These are phyloP conservation scores for Talaromyces ruber DNA, from an alignment of 495 filamentous ascomycete species.

Conservation along the genomic window DNA sequence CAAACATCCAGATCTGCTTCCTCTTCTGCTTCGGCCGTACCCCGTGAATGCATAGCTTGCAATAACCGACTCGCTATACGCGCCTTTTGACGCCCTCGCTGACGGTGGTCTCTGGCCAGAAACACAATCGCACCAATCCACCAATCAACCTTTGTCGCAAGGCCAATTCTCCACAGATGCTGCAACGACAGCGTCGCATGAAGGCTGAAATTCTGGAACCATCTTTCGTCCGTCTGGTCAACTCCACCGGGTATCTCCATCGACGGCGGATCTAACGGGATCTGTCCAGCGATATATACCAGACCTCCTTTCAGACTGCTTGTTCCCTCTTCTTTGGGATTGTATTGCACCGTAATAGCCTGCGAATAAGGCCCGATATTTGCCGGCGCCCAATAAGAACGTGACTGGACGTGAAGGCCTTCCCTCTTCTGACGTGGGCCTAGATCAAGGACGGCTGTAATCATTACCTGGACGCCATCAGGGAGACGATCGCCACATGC, in stretches of 20 bases:
- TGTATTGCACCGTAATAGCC: conserved; percentile 53
- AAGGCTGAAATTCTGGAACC: conserved; percentile 24
- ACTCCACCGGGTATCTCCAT: conserved; percentile 48
- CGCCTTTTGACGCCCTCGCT: conserved; percentile 20
- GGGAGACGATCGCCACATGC: conserved; percentile 62
- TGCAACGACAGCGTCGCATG: conserved; percentile 66
- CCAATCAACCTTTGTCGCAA: conserved; percentile 60
- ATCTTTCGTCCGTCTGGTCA: conserved; percentile 4
- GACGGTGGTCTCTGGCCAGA: conserved; percentile 32
- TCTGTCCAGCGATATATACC: conserved; percentile 76
- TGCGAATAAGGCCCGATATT: conserved; percentile 98
- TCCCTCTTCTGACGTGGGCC: conserved; percentile 26
- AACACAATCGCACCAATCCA: conserved; percentile 70
- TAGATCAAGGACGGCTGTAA: conserved; percentile 41
- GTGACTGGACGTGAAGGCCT: conserved; percentile 83
- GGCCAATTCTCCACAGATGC: conserved; percentile 81
- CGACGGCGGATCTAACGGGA: conserved; percentile 73
- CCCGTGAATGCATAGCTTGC: conserved; percentile 35
- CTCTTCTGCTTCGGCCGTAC: conserved; percentile 18
- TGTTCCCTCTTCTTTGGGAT: conserved; percentile 8
- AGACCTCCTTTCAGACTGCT: conserved; percentile 19
- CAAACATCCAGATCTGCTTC: conserved; percentile 58
- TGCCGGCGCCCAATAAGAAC: conserved; percentile 95
- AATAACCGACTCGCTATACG: conserved; percentile 40
- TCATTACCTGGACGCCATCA: conserved; percentile 47